phyloP scores from a whole-genome alignment of 2,329 filamentous ascomycete genomes.

The Colletotrichum sp. region DNA sequence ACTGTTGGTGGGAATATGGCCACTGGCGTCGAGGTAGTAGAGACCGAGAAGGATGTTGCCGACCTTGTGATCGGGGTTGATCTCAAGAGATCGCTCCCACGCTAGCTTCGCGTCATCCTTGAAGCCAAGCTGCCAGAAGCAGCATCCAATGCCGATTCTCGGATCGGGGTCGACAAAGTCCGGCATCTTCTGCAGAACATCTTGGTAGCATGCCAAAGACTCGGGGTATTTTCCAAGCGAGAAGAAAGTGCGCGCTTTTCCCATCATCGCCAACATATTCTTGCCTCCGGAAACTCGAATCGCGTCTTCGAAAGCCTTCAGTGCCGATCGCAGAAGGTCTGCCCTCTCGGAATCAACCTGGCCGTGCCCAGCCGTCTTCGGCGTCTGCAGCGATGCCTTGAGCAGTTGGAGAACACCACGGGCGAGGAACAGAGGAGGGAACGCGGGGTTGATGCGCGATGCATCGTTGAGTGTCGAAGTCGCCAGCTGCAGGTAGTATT shows the following conservation, averaged over 20 bases:
- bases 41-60: slow-evolving; percentile 90
- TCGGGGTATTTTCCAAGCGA: slow-evolving; percentile 87
- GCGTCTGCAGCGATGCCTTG: slow-evolving; percentile 82
- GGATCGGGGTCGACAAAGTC: slow-evolving; percentile 92
- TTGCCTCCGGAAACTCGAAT: slow-evolving; percentile 82
- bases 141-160: slow-evolving; percentile 93
- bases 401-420: slow-evolving; percentile 89
- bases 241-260: slow-evolving; percentile 85
- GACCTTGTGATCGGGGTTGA: slow-evolving; percentile 83
- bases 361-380: slow-evolving; percentile 70
- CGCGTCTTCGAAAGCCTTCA: slow-evolving; percentile 95
- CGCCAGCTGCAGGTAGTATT: slow-evolving; percentile 89
- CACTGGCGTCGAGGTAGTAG: slow-evolving; percentile 87
- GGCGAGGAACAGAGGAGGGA: slow-evolving; percentile 88
- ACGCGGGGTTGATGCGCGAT: slow-evolving; percentile 90
- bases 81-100: slow-evolving; percentile 86
- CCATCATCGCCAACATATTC: slow-evolving; percentile 92
- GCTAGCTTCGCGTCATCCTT: slow-evolving; percentile 91
- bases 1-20: slow-evolving; percentile 81
- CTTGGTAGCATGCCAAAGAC: slow-evolving; percentile 84
- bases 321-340: slow-evolving; percentile 81
- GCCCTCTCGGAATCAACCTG: slow-evolving; percentile 74
- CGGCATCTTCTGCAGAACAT: slow-evolving; percentile 84
- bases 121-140: slow-evolving; percentile 94
- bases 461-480: slow-evolving; percentile 93